These are phyloP conservation scores for Paramecium biaurelia DNA, from an alignment of 73 alveolate genomes.

Conservation along the genomic window DNA sequence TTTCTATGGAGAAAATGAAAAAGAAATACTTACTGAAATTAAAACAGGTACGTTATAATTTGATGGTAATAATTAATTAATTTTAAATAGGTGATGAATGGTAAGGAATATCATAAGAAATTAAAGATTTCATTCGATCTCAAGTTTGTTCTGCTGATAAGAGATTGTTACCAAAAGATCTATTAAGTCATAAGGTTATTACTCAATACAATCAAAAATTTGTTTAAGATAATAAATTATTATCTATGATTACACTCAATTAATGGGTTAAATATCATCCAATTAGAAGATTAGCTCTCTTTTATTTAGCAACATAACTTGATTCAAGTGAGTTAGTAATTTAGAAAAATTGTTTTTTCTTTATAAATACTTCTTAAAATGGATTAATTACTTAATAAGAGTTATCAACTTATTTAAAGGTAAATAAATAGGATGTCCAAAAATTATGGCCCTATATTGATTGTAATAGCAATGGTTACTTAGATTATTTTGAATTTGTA, in stretches of 20 bases:
- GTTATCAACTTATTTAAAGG: conserved; percentile 4
- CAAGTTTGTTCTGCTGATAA: not conserved
- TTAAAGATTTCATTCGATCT: conserved; percentile 10
- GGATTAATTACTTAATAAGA: conserved; percentile 24
- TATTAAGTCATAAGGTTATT: not conserved
- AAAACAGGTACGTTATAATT: conserved; percentile 54
- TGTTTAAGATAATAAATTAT: not conserved
- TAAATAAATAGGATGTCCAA: not conserved
- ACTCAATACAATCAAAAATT: not conserved
- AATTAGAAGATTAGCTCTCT: not conserved
- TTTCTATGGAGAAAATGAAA: conserved; percentile 87
- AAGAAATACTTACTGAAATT: conserved; percentile 67
- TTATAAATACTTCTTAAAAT: not conserved
- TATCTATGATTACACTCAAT: not conserved
- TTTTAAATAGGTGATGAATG: conserved; percentile 33
- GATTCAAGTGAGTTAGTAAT: not conserved
- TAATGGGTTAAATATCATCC: conserved; percentile 24
- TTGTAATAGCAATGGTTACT: not conserved
- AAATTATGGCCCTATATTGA: not conserved
- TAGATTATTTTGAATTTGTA: conserved; percentile 31
- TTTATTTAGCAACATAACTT: not conserved
- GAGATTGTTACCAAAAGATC: not conserved
- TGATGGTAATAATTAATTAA: conserved; percentile 64
- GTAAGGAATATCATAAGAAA: not conserved
- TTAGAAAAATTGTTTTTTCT: not conserved